Base-by-base conservation (phyloP, 1,284 basidiomycete genomes). In the Ustilago sp. region DNA sequence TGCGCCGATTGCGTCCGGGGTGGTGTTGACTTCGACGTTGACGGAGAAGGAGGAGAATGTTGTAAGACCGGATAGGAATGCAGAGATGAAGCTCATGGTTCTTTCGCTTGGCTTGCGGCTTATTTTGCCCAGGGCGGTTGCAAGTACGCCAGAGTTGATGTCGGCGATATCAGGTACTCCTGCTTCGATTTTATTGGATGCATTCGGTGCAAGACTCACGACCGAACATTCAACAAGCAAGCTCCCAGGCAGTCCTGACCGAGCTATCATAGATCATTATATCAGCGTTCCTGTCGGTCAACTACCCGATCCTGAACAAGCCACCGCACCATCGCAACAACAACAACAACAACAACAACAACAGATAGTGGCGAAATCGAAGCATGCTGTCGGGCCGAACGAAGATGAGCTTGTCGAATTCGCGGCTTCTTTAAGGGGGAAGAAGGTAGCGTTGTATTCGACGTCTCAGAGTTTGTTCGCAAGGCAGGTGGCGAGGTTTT, bases 381-480 rank as follows among this genome's bases (percentile, higher is more conserved):
- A 68, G 35, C 59, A 43, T 28, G 55, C 53, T 60, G 58, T 50
- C 32, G 58, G 64, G 28, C 68, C 74, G 11, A 34, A 50, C n/a
- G 56, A 63, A 11, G 23, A 75, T 31, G 65, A 79, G 53, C 70
- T 81, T 5, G 58, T 58, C 43, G 43, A 62, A 2, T 77, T 77
- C 32, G 61, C 62, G 4, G 45, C 45, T 8, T 56, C 57, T 3
- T 52, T 77, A 34, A 35, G 48, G 2, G 74, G 68, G 17, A 77
- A 74, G 45, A 75, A 69, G 23, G 74, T 80, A 32, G 80, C 80
- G 0, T 59, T 81, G 8, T 79, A 80, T 36, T 77, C 77, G 0
- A 56, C 59, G 1, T 68, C 59, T 17, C 51, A 66, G 11, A 77
- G 77, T 39, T 9, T 59, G 41, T 77, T 79, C 48, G 77, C 72